phyloP scores from a whole-genome alignment of 768 basidiomycete species.

The Clitopilus hobsonii region DNA sequence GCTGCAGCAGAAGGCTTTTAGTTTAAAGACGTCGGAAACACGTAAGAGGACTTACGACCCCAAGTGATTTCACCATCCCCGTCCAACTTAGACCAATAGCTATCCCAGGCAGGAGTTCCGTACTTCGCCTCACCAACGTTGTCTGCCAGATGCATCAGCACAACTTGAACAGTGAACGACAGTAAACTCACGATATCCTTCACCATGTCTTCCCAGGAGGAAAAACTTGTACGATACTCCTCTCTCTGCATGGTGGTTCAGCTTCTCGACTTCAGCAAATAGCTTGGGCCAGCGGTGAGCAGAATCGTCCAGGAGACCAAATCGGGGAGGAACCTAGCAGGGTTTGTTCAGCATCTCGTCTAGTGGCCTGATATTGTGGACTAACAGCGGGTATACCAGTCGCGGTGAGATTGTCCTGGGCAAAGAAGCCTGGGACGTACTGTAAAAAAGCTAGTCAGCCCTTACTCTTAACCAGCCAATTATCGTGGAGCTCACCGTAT shows the following conservation, averaged over 20 bases:
- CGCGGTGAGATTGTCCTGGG: conserved; percentile 30
- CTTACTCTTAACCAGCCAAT: neutral
- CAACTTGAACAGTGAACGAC: neutral
- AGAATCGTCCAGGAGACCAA: conserved; percentile 53
- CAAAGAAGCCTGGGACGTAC: conserved; percentile 38
- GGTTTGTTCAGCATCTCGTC: neutral
- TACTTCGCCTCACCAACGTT: conserved; percentile 63
- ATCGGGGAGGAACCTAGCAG: conserved; percentile 48
- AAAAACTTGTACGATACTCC: conserved; percentile 56
- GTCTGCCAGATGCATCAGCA: conserved; percentile 33
- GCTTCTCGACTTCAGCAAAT: conserved; percentile 28
- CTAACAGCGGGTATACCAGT: conserved; percentile 25
- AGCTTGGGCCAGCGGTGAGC: conserved; percentile 47
- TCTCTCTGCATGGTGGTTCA: conserved; percentile 38
- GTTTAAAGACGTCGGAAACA: neutral
- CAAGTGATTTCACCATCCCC: conserved; percentile 64
- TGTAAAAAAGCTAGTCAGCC: neutral
- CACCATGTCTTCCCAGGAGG: conserved; percentile 64
- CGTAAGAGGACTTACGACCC: conserved; percentile 52
- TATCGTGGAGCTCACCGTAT: neutral
- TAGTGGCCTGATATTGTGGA: neutral
- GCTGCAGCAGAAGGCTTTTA: conserved; percentile 28
- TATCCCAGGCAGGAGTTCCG: conserved; percentile 56
- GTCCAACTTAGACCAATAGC: conserved; percentile 59
- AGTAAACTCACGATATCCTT: conserved; percentile 59